Percentiles rank a stretch among this genome's conserved stretches.
These are phyloP conservation scores for Carex scoparia DNA, from an alignment of 176 grass and related monocot genomes.

Conservation along the genomic window DNA sequence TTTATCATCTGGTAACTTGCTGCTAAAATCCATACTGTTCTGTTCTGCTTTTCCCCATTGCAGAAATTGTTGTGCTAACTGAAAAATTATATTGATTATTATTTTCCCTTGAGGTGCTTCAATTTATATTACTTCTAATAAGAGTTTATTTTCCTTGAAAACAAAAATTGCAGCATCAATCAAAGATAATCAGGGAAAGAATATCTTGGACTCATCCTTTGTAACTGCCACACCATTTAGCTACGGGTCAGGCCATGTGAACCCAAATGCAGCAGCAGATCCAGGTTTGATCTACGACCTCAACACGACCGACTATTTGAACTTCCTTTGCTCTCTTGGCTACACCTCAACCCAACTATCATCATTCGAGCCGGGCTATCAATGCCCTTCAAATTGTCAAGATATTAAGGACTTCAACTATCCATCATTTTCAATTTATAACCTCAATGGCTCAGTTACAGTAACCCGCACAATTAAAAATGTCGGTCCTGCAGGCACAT, in stretches of 20 bases:
- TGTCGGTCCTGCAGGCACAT: constrained; percentile 36
- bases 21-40: background rate
- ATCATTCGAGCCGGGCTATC: constrained; percentile 27
- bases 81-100: background rate
- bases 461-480: constrained; percentile 45
- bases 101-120: background rate
- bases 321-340: constrained; percentile 59
- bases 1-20: background rate
- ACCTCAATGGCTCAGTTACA: background rate
- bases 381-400: constrained; percentile 29
- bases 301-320: constrained; percentile 40
- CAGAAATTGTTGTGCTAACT: background rate
- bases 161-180: constrained; percentile 32
- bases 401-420: constrained; percentile 54
- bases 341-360: constrained; percentile 43
- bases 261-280: constrained; percentile 44
- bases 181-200: constrained; percentile 17
- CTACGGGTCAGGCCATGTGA: constrained; percentile 53
- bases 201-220: constrained; percentile 31
- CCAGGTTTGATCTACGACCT: constrained; percentile 76
- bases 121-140: background rate
- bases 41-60: background rate
- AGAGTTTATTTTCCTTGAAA: background rate
- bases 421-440: constrained; percentile 43
- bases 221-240: constrained; percentile 47